Evolutionary conservation across 169 alveolate species (phyloP).

Genomic region (Eimeria praecox): DNA sequence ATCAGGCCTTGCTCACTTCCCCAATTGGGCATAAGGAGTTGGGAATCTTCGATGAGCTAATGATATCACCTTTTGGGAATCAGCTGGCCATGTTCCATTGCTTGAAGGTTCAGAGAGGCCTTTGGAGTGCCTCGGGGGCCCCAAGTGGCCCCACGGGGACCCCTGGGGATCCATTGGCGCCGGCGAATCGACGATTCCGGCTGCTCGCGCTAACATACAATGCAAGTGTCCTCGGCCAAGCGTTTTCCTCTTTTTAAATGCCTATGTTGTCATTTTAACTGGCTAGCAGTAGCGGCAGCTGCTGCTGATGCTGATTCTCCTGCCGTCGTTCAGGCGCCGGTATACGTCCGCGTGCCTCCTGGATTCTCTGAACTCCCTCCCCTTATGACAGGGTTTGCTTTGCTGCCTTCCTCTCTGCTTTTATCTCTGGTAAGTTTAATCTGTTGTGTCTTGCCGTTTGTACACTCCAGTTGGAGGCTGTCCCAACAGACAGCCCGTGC

Average conservation of each 20-base stretch:
- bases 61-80: not conserved
- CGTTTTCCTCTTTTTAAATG: not conserved
- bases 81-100: not conserved
- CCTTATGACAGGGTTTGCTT: not conserved
- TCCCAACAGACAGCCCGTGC: not conserved
- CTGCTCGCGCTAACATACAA: not conserved
- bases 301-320: constrained; percentile 4
- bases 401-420: not conserved
- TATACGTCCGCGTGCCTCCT: not conserved
- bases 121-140: not conserved
- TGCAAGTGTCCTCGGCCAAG: not conserved
- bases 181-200: not conserved
- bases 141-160: constrained; percentile 29
- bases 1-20: not conserved
- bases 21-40: not conserved
- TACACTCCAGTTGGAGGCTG: not conserved
- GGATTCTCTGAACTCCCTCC: constrained; percentile 29
- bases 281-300: constrained; percentile 3
- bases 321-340: not conserved
- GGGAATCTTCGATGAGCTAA: not conserved
- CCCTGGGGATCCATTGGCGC: constrained; percentile 17
- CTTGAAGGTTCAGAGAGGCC: not conserved
- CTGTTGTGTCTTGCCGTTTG: not conserved
- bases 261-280: not conserved
- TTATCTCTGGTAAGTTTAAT: not conserved